Evolutionary conservation across 352 stramenopile species (phyloP), one percentile per base, ranked within the genome.

Genomic region (Globisporangium yorkense): DNA sequence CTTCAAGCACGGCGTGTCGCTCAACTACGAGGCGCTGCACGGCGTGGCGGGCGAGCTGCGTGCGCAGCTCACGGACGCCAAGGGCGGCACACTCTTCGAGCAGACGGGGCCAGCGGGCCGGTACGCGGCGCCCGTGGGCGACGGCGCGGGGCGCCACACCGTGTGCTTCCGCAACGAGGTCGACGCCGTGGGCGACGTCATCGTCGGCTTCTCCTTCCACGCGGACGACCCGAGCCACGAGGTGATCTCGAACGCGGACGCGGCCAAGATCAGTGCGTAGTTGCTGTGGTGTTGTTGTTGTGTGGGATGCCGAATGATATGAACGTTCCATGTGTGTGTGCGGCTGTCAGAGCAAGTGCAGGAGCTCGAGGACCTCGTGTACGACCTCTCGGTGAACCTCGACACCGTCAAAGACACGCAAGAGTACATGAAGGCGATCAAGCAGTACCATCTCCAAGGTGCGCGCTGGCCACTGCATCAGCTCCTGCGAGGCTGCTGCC

Each of bases 391-490:
- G n/a, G 74, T 88, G 63, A 86, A 82, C 43, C 70, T 95, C 43
- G 85, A 95, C 67, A 91, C 81, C 0, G 85, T 95, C 51, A 95
- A 92, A 61, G 85, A 95, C 65, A 90, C 83, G 6, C 83, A 95
- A 54, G 73, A 80, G 41, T 95, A 84, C 71, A 90, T 95, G 81
- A 92, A 92, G 68, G 68, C 80, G 43, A 92, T 93, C 64, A 87
- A 80, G n/a, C 76, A 75, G 61, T 72, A 90, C 63, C 83, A 95
- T 63, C 67, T 87, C 40, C 54, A 89, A 63, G 63, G 85, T 95
- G 65, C 55, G 70, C 63, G 41, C 27, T 37, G 6, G 33, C 33
- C 33, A 37, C 33, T 37, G 3, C 4, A 7, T 2, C 8, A 8
- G 27, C n/a, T 24, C 7, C 33, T 37, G 6, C 6, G 5, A 37